A percentile compares a stretch with the other conserved stretches of the same genome.
phyloP scores from a whole-genome alignment of 176 grass and related monocot genomes.

The Calamus simplicifolius region DNA sequence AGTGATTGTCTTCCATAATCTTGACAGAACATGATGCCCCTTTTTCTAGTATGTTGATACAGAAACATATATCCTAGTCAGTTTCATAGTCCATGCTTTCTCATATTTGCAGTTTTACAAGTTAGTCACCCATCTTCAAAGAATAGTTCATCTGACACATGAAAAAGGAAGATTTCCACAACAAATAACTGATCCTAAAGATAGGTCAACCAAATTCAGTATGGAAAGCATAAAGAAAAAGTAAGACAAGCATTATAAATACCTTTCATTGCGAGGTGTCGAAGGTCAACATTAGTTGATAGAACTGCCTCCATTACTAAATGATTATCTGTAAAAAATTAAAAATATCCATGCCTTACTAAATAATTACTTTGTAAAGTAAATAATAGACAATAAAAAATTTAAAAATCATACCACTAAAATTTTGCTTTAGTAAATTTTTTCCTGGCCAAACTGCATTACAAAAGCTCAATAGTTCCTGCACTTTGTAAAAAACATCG shows the following conservation, averaged over 20 bases:
- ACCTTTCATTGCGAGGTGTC: conserved; percentile 62
- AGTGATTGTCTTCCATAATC: no score
- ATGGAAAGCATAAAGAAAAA: background rate
- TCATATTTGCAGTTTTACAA: no score
- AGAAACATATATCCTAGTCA: no score
- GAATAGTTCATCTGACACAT: no score
- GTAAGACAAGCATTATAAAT: conserved; percentile 3
- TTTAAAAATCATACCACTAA: conserved; percentile 35
- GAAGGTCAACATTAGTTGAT: conserved; percentile 62
- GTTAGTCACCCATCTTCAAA: no score
- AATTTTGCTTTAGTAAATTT: conserved; percentile 38
- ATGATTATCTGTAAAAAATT: background rate
- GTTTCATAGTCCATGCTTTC: no score
- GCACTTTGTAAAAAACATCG: conserved; percentile 48
- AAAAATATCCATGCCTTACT: no score
- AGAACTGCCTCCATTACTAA: conserved; percentile 36
- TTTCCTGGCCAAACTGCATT: conserved; percentile 47
- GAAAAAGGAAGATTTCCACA: no score
- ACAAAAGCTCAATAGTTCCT: conserved; percentile 52
- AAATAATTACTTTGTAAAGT: no score
- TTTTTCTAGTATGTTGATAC: no score
- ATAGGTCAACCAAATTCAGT: background rate
- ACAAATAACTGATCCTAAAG: no score
- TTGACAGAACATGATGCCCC: no score
- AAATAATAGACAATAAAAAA: conserved; percentile 6